Evolutionary conservation across 31 red algal genomes (phyloP).

Genomic region (Asparagopsis taxiformis): DNA sequence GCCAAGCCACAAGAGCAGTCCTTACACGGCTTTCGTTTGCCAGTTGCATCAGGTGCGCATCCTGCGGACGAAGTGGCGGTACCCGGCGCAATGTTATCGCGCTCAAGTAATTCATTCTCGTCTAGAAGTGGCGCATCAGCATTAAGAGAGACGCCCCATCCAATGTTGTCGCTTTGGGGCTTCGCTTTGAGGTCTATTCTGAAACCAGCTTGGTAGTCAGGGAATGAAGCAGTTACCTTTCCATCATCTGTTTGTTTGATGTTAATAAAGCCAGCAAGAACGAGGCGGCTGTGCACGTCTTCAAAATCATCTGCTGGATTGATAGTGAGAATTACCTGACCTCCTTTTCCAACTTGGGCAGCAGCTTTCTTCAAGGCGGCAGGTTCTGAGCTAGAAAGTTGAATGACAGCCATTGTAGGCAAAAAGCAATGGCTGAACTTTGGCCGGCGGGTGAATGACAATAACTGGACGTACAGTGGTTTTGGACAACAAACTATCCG

Average conservation of each 20-base stretch:
- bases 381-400: not conserved
- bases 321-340: conserved; percentile 10
- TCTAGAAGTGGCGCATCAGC: conserved; percentile 44
- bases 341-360: conserved; percentile 10
- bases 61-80: not conserved
- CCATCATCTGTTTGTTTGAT: conserved; percentile 11
- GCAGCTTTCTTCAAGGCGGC: conserved; percentile 13
- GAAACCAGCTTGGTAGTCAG: conserved; percentile 12
- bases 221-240: conserved; percentile 24
- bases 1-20: conserved; percentile 70
- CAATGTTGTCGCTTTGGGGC: conserved; percentile 3
- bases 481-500: no score
- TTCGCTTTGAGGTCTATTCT: conserved; percentile 7
- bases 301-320: not conserved
- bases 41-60: conserved; percentile 2
- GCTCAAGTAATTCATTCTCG: conserved; percentile 43
- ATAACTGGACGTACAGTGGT: no score
- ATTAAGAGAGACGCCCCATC: conserved; percentile 16
- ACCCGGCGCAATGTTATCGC: conserved; percentile 16
- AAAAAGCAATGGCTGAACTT: no score
- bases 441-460: no score
- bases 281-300: conserved; percentile 21
- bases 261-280: conserved; percentile 41
- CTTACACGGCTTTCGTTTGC: conserved; percentile 67
- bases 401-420: not conserved